A percentile compares a stretch with the other conserved stretches of the same genome.
Evolutionary conservation across 2,329 filamentous ascomycete genomes (phyloP).

Genomic region (Dactylonectria estremocensis): DNA sequence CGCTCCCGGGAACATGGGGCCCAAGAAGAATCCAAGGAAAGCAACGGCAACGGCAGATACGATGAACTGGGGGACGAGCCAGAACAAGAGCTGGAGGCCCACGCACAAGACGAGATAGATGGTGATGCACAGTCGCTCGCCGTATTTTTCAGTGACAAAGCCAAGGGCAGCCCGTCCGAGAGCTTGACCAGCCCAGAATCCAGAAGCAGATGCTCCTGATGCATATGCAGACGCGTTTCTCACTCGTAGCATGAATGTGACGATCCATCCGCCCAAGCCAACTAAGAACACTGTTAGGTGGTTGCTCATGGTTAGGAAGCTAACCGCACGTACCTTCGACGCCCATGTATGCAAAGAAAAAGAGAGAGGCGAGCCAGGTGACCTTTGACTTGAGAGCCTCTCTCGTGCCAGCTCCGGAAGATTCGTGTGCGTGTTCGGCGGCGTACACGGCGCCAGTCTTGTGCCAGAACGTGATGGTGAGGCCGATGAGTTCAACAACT

Average conservation of each 20-base stretch:
- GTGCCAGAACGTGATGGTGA: slow-evolving; percentile 71
- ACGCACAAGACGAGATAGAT: slow-evolving; percentile 75
- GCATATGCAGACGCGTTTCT: slow-evolving; percentile 76
- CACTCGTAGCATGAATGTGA: slow-evolving; percentile 83
- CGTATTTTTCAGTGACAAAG: slow-evolving; percentile 78
- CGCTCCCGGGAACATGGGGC: slow-evolving; percentile 80
- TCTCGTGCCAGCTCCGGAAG: slow-evolving; percentile 52
- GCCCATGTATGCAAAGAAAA: slow-evolving; percentile 82
- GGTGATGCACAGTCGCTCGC: slow-evolving; percentile 73
- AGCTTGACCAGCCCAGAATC: slow-evolving; percentile 86
- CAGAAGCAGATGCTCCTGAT: slow-evolving; percentile 80
- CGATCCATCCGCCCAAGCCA: slow-evolving; percentile 83
- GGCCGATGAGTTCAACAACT: slow-evolving; percentile 68
- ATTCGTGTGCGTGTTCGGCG: slow-evolving; percentile 51
- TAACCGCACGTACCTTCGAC: slow-evolving; percentile 66
- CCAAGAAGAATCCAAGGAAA: slow-evolving; percentile 81
- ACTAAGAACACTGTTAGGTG: slow-evolving; percentile 53
- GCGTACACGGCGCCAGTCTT: slow-evolving; percentile 70
- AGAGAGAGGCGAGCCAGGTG: slow-evolving; percentile 77
- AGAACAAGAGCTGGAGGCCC: slow-evolving; percentile 72
- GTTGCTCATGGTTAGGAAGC: neutral
- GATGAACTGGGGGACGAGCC: slow-evolving; percentile 73
- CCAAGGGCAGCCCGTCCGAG: slow-evolving; percentile 77
- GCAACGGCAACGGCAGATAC: slow-evolving; percentile 73
- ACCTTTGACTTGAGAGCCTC: slow-evolving; percentile 63